Conservation (phyloP, 805 yeast genomes). For the Groenewaldozyma tartarivorans region DNA sequence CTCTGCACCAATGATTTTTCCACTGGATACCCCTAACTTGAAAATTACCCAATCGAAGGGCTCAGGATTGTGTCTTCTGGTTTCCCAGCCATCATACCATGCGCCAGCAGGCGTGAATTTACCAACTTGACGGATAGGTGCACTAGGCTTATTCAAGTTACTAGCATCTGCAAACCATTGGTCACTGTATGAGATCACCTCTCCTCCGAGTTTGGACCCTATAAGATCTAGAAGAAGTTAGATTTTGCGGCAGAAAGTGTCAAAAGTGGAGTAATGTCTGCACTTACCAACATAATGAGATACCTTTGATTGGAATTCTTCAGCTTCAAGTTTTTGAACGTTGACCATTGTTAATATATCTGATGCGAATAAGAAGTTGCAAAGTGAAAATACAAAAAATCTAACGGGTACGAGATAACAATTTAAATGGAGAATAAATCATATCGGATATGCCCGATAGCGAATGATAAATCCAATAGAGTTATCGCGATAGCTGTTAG, state of each 20-base stretch:
- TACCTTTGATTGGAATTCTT: slow-evolving; percentile 2
- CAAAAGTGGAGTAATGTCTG: not conserved
- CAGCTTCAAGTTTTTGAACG: not conserved
- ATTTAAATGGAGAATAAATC: no score
- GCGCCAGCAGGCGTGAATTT: slow-evolving; percentile 80
- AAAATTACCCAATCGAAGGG: slow-evolving; percentile 84
- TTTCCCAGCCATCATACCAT: slow-evolving; percentile 99
- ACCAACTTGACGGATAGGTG: slow-evolving; percentile 75
- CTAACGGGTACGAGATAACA: no score
- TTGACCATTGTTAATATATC: not conserved
- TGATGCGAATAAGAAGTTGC: no score
- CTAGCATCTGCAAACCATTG: slow-evolving; percentile 95
- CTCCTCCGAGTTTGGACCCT: slow-evolving; percentile 77
- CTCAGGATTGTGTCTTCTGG: slow-evolving; percentile 81
- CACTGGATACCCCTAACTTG: slow-evolving; percentile 75
- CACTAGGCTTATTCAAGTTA: slow-evolving; percentile 70
- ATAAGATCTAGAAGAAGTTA: slow-evolving; percentile 46
- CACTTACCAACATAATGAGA: slow-evolving; percentile 8
- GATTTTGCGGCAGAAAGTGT: not conserved
- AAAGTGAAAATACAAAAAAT: no score
- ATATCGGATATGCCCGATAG: no score
- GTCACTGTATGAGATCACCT: slow-evolving; percentile 60
- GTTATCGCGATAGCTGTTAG: no score
- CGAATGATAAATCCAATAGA: no score
- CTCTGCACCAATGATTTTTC: slow-evolving; percentile 72